These are phyloP conservation scores for Melocanna baccifera DNA, from an alignment of 176 grass and related monocot species.

Conservation along the genomic window DNA sequence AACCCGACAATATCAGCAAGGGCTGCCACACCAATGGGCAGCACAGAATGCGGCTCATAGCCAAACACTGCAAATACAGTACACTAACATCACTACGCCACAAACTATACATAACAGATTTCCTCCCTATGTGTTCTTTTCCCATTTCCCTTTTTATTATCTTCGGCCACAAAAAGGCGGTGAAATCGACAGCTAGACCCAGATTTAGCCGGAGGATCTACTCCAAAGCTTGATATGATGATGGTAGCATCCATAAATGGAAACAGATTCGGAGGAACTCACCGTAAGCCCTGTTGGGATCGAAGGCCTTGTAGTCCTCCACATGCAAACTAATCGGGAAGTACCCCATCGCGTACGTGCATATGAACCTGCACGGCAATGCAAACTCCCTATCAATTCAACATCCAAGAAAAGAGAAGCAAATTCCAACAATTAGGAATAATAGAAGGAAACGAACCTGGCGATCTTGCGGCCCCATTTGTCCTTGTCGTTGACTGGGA, in stretches of 20 bases:
- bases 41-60: slow-evolving; percentile 83
- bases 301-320: slow-evolving; percentile 71
- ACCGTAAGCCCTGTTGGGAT: slow-evolving; percentile 74
- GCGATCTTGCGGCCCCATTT: slow-evolving; percentile 59
- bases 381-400: no score
- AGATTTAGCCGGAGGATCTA: no score
- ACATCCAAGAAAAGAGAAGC: no score
- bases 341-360: slow-evolving; percentile 72
- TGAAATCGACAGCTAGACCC: no score
- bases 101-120: no score
- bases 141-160: no score
- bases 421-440: no score
- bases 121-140: no score
- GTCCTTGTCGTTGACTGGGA: slow-evolving; percentile 55
- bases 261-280: neutral
- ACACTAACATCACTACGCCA: neutral
- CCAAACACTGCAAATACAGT: slow-evolving; percentile 64
- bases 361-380: slow-evolving; percentile 55
- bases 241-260: no score
- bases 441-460: slow-evolving; percentile 47
- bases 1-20: slow-evolving; percentile 61
- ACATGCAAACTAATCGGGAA: slow-evolving; percentile 80
- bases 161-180: no score
- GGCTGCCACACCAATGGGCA: slow-evolving; percentile 62
- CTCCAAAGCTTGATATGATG: no score